Conservation (phyloP, 257 asterid species). For the Penstemon newberryi region DNA sequence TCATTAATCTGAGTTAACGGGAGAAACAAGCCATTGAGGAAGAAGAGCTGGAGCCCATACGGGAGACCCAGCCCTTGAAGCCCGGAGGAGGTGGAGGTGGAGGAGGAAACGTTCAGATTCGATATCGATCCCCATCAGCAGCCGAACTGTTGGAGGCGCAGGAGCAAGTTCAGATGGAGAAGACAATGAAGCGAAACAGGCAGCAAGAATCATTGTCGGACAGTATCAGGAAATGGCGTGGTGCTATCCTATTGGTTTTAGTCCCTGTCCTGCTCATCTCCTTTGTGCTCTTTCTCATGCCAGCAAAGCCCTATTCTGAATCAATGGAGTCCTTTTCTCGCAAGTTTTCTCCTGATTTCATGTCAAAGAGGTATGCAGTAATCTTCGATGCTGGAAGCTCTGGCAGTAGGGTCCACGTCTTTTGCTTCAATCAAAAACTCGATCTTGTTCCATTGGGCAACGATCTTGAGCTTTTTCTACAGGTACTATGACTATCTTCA, state of each 20-base stretch:
- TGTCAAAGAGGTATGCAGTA: slow-evolving; percentile 62
- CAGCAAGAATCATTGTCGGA: slow-evolving; percentile 52
- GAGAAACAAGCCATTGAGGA: too few relatives aligned
- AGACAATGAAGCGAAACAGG: slow-evolving; percentile 56
- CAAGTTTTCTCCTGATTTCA: slow-evolving; percentile 41
- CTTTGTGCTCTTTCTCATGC: slow-evolving; percentile 48
- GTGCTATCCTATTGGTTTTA: slow-evolving; percentile 60
- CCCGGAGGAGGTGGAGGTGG: slow-evolving; percentile 31
- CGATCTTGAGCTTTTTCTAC: slow-evolving; percentile 72
- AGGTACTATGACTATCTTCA: slow-evolving; percentile 35
- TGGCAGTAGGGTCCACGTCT: slow-evolving; percentile 90
- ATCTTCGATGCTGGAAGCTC: slow-evolving; percentile 94
- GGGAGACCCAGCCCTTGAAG: slow-evolving; percentile 24
- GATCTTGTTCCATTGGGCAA: slow-evolving; percentile 80
- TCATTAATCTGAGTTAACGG: too few relatives aligned
- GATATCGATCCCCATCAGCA: slow-evolving; percentile 93
- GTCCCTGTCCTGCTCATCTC: slow-evolving; percentile 57
- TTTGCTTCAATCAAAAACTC: slow-evolving; percentile 63
- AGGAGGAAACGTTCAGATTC: slow-evolving; percentile 90
- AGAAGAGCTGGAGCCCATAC: too few relatives aligned
- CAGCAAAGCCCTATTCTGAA: slow-evolving; percentile 35
- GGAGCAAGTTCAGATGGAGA: slow-evolving; percentile 69
- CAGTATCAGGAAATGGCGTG: slow-evolving; percentile 73
- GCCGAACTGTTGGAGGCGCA: slow-evolving; percentile 77
- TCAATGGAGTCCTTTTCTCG: slow-evolving; percentile 33